Conservation (phyloP, 176 grass and related monocot species). For the Avena eriantha region DNA sequence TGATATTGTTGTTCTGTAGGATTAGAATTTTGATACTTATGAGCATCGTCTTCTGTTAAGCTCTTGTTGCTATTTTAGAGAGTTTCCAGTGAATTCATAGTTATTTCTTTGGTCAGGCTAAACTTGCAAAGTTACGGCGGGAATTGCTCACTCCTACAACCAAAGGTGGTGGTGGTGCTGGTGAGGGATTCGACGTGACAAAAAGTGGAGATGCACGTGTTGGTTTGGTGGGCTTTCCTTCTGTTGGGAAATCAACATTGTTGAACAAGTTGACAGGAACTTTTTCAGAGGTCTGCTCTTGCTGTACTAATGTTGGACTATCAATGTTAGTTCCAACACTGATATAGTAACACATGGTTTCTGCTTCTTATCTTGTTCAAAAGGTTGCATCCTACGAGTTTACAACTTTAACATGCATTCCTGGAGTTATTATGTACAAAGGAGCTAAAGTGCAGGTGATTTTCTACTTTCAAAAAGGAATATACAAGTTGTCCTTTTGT, state of each 20-base stretch:
- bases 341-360: slow-evolving; percentile 5
- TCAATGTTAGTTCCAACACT: background rate
- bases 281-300: slow-evolving; percentile 84
- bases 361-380: slow-evolving; percentile 38
- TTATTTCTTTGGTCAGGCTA: slow-evolving; percentile 67
- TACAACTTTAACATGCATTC: slow-evolving; percentile 95
- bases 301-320: slow-evolving; percentile 18
- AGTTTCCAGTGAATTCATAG: slow-evolving; percentile 15
- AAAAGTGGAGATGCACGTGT: slow-evolving; percentile 97
- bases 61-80: background rate
- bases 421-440: slow-evolving; percentile 92
- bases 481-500: background rate
- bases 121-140: slow-evolving; percentile 89
- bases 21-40: background rate
- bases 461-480: background rate
- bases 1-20: background rate
- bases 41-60: background rate
- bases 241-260: slow-evolving; percentile 96
- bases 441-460: slow-evolving; percentile 95
- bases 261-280: slow-evolving; percentile 96
- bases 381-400: slow-evolving; percentile 97
- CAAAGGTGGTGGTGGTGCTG: slow-evolving; percentile 82
- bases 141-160: slow-evolving; percentile 83
- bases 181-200: slow-evolving; percentile 98
- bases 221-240: slow-evolving; percentile 95